A percentile compares a stretch with the other conserved stretches of the same genome.
These are phyloP conservation scores for Albifimbria verrucaria DNA, from an alignment of 2,329 filamentous ascomycete genomes.

Conservation along the genomic window DNA sequence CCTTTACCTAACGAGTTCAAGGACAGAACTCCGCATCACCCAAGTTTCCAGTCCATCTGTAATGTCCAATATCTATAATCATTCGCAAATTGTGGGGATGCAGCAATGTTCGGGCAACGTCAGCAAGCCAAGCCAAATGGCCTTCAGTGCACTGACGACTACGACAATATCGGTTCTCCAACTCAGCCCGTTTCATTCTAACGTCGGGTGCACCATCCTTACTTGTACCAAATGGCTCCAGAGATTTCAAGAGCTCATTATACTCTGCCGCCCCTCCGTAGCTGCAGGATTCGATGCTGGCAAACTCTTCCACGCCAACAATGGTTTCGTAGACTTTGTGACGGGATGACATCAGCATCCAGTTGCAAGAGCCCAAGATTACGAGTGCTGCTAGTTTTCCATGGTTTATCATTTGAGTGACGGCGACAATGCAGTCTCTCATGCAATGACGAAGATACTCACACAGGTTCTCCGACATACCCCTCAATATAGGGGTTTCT, in stretches of 20 bases:
- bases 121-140: neutral
- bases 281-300: neutral
- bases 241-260: neutral
- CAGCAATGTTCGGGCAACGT: neutral
- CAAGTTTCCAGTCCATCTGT: neutral
- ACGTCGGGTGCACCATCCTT: neutral
- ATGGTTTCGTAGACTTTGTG: neutral
- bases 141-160: neutral
- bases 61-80: neutral
- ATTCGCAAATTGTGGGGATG: neutral
- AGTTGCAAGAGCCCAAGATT: neutral
- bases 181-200: neutral
- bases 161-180: neutral
- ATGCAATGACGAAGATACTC: neutral
- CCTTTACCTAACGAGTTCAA: neutral
- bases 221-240: neutral
- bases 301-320: neutral
- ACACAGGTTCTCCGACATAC: neutral
- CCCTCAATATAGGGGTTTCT: neutral
- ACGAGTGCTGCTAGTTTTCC: neutral
- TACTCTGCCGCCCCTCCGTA: neutral
- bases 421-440: neutral
- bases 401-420: neutral
- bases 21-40: neutral
- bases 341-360: neutral